Evolutionary conservation across 331 rosid genomes (phyloP).

Genomic region (Quercus phellos): DNA sequence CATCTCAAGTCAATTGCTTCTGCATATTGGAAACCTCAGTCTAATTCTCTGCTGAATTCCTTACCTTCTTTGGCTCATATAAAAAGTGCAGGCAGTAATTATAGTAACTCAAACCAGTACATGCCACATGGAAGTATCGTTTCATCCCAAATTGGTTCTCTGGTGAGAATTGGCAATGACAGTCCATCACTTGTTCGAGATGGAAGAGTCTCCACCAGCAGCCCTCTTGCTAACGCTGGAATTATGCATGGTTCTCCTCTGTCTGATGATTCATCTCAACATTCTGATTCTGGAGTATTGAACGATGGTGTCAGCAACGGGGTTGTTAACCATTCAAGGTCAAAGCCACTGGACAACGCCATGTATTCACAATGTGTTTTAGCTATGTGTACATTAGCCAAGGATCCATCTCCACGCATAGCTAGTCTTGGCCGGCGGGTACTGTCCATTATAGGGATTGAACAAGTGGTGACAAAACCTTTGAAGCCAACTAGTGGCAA

Average conservation of each 20-base stretch:
- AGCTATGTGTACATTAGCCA: conserved; percentile 90
- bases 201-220: conserved; percentile 77
- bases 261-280: conserved; percentile 87
- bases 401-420: conserved; percentile 97
- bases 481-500: conserved; percentile 33
- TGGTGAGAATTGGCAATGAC: conserved; percentile 70
- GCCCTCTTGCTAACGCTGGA: conserved; percentile 81
- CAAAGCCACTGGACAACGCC: conserved; percentile 64
- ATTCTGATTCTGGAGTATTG: conserved; percentile 90
- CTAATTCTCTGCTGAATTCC: conserved; percentile 68
- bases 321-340: conserved; percentile 51
- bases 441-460: conserved; percentile 88
- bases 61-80: conserved; percentile 74
- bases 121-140: conserved; percentile 55
- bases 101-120: conserved; percentile 46
- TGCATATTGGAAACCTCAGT: conserved; percentile 87
- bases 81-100: conserved; percentile 47
- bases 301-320: conserved; percentile 85
- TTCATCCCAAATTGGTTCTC: conserved; percentile 83
- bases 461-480: conserved; percentile 88
- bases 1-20: conserved; percentile 92
- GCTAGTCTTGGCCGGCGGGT: conserved; percentile 86
- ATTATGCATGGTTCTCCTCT: conserved; percentile 93
- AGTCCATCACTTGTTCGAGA: conserved; percentile 59
- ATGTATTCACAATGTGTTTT: conserved; percentile 79